These are phyloP conservation scores for Primulina tabacum DNA, from an alignment of 257 asterid species.

Conservation along the genomic window DNA sequence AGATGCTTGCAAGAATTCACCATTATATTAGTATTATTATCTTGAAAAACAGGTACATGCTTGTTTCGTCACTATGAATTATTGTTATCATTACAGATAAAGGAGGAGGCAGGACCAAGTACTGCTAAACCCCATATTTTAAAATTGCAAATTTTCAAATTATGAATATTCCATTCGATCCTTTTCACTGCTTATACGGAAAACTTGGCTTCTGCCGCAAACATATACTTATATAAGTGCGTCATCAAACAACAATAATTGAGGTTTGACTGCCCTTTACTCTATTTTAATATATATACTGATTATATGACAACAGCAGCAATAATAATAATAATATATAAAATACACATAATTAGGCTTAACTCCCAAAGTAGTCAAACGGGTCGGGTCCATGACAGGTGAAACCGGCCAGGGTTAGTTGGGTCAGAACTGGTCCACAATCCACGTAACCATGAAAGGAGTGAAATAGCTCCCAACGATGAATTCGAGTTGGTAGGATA, in stretches of 20 bases:
- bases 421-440: background rate
- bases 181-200: background rate
- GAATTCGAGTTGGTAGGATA: too few species aligned
- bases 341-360: too few species aligned
- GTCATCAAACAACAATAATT: background rate
- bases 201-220: background rate
- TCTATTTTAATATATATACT: too few species aligned
- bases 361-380: too few species aligned
- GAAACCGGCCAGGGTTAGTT: background rate
- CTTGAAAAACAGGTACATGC: background rate
- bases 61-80: background rate
- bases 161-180: background rate
- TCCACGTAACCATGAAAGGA: too few species aligned
- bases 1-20: background rate
- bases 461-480: too few species aligned
- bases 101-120: background rate
- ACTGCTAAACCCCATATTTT: too few species aligned
- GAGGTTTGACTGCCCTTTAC: background rate
- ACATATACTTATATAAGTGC: background rate
- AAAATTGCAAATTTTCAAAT: too few species aligned
- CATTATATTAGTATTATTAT: too few species aligned
- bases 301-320: background rate
- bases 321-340: too few species aligned
- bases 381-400: background rate
- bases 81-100: background rate